A percentile compares a stretch with the other conserved stretches of the same genome.
Evolutionary conservation across 2,329 filamentous ascomycete species (phyloP).

Genomic region (Leptographium procerum): DNA sequence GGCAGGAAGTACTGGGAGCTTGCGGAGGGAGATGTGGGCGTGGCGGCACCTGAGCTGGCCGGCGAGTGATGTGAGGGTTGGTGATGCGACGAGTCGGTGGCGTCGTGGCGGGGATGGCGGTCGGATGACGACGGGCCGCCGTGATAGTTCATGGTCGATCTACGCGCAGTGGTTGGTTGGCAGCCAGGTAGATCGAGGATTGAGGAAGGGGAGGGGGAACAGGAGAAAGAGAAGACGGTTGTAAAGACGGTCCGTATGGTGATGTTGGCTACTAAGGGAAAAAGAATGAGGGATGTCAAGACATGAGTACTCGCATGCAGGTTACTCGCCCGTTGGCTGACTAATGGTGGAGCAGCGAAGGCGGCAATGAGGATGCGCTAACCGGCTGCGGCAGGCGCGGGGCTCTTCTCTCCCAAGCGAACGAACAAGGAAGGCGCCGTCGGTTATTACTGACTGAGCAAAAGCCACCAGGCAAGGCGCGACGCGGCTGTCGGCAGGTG

Average conservation of each 20-base stretch:
- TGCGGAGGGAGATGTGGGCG: conserved; percentile 16
- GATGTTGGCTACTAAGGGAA: too few species aligned
- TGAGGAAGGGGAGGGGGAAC: not conserved
- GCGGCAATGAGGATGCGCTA: not conserved
- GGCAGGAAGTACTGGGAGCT: conserved; percentile 20
- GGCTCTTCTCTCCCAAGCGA: not conserved
- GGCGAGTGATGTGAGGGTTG: conserved; percentile 2
- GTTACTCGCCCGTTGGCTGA: not conserved
- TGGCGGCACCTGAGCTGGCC: conserved; percentile 7
- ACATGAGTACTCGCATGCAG: too few species aligned
- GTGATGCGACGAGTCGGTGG: not conserved
- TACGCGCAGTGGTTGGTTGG: not conserved
- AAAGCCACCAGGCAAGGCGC: too few species aligned
- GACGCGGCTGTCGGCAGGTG: too few species aligned
- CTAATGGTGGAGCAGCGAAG: not conserved
- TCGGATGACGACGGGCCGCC: not conserved
- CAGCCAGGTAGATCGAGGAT: not conserved
- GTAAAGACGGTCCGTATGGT: not conserved
- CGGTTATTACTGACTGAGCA: conserved; percentile 5
- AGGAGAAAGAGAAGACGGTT: not conserved
- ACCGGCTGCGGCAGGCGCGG: not conserved
- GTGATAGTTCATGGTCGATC: conserved; percentile 1
- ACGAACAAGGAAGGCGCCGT: not conserved
- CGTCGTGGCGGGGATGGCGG: not conserved
- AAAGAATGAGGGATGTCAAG: too few species aligned